These are phyloP conservation scores for Paratinospora sagittata DNA, from an alignment of 164 flowering plant genomes.

Conservation along the genomic window DNA sequence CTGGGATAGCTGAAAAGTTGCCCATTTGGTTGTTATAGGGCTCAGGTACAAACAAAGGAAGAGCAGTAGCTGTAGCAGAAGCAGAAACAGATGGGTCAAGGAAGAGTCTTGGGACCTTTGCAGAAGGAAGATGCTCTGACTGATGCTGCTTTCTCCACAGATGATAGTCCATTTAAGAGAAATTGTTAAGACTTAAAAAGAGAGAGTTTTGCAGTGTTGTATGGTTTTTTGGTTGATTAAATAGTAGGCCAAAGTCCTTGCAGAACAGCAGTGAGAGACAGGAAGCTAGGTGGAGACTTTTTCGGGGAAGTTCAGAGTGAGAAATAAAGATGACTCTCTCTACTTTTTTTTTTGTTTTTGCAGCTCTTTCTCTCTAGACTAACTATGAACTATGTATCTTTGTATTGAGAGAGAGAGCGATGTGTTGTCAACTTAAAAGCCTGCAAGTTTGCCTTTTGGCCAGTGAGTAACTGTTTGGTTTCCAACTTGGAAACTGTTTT, in stretches of 20 bases:
- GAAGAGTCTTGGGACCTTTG: constrained; percentile 46
- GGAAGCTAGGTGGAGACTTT: not conserved
- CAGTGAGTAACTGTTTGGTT: constrained; percentile 31
- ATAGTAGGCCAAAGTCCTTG: not conserved
- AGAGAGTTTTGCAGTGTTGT: constrained; percentile 3
- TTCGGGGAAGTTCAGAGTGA: not conserved
- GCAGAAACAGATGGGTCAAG: constrained; percentile 37
- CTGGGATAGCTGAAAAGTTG: constrained; percentile 39
- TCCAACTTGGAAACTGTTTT: too few relatives aligned
- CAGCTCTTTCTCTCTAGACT: not conserved
- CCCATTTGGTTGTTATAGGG: constrained; percentile 31
- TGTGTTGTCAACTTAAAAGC: constrained; percentile 8
- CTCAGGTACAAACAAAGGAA: constrained; percentile 62
- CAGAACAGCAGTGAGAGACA: not conserved
- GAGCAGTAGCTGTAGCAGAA: constrained; percentile 53
- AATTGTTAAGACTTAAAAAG: constrained; percentile 7
- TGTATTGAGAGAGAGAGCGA: constrained; percentile 29
- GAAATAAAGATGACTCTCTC: too few relatives aligned
- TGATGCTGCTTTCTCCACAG: constrained; percentile 72
- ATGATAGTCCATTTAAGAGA: constrained; percentile 54
- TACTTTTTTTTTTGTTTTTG: not conserved
- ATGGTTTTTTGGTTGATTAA: constrained; percentile 8
- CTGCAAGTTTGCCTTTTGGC: constrained; percentile 39
- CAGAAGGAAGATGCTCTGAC: constrained; percentile 32
- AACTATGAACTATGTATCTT: not conserved